phyloP scores from a whole-genome alignment of 345 rosid species.

The Streptanthus diversifolius region DNA sequence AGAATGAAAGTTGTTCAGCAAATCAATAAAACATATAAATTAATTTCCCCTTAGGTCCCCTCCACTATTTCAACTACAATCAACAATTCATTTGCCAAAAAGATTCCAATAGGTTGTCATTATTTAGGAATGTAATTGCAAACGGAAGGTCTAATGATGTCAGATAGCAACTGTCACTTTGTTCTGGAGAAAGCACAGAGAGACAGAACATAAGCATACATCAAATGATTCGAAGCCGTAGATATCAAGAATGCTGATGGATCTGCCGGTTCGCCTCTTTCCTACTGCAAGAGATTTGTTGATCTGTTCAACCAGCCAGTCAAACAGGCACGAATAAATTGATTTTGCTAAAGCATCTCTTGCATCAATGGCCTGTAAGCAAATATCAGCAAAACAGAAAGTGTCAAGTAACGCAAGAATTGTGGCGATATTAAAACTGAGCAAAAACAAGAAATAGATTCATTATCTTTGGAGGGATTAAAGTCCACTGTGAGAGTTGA shows the following conservation, averaged over 20 bases:
- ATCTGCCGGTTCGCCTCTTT: conserved; percentile 89
- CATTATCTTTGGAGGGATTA: not conserved
- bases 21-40: conserved; percentile 2
- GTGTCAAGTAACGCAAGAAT: not conserved
- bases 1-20: conserved; percentile 4
- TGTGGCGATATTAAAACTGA: not conserved
- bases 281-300: conserved; percentile 96
- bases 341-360: conserved; percentile 98
- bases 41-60: not conserved
- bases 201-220: conserved; percentile 44
- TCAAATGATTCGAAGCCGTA: conserved; percentile 99
- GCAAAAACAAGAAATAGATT: not conserved
- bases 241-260: conserved; percentile 98
- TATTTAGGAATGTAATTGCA: not conserved
- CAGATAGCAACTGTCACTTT: not conserved
- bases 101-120: not conserved
- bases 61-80: not conserved
- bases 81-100: not conserved
- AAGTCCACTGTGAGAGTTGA: not conserved
- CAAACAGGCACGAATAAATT: conserved; percentile 84
- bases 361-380: conserved; percentile 71
- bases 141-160: conserved; percentile 4
- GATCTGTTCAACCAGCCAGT: conserved; percentile 94
- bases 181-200: conserved; percentile 9
- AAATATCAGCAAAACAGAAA: not conserved